Conservation (phyloP, 495 filamentous ascomycete species). For the Neurospora sp. region DNA sequence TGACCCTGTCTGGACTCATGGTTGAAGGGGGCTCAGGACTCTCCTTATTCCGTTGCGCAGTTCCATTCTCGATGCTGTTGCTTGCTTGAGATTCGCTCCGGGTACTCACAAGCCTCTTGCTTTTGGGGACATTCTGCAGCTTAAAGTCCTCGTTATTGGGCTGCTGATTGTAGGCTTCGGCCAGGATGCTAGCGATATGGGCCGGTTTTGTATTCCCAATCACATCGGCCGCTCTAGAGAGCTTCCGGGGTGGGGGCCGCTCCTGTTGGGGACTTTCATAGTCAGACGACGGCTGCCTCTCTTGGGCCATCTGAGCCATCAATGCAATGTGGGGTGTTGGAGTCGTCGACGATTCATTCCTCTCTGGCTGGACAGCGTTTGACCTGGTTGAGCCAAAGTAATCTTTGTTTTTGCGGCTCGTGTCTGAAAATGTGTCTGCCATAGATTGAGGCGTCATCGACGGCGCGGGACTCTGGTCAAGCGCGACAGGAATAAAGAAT, state of each 20-base stretch:
- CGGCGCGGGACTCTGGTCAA: constrained; percentile 69
- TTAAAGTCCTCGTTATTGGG: constrained; percentile 50
- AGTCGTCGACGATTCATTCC: constrained; percentile 32
- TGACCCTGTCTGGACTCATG: constrained; percentile 30
- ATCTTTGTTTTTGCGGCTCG: constrained; percentile 37
- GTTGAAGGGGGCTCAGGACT: constrained; percentile 8
- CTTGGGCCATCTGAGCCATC: constrained; percentile 86
- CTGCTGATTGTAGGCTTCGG: constrained; percentile 2
- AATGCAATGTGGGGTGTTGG: constrained; percentile 82
- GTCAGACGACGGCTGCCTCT: constrained; percentile 49
- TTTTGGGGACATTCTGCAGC: constrained; percentile 65
- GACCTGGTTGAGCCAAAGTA: constrained; percentile 38
- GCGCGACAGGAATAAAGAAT: constrained; percentile 82
- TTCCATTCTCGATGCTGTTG: constrained; percentile 19
- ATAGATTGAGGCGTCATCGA: constrained; percentile 50
- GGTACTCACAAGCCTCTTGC: constrained; percentile 49
- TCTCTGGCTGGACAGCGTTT: constrained; percentile 18
- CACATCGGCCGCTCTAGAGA: constrained; percentile 33
- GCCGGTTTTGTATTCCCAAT: constrained; percentile 23
- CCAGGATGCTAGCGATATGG: not conserved
- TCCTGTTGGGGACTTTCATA: constrained; percentile 34
- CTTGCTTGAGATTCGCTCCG: constrained; percentile 53
- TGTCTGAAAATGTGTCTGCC: constrained; percentile 33
- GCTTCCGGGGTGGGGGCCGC: constrained; percentile 27
- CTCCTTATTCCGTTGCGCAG: constrained; percentile 22